Conservation (phyloP, 768 basidiomycete species). For the Suillus bovinus region DNA sequence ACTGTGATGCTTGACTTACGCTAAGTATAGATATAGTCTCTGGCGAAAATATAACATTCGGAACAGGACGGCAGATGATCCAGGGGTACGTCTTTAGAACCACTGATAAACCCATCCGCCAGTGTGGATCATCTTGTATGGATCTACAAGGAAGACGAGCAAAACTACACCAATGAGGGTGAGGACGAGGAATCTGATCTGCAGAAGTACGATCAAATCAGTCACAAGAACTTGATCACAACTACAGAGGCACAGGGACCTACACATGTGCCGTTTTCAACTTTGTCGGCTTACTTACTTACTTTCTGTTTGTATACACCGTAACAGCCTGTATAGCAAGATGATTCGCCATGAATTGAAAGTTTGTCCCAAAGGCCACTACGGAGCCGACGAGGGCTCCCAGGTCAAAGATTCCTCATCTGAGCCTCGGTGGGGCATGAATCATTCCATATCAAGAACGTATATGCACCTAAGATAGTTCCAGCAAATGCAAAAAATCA, state of each 20-base stretch:
- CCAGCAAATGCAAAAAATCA: conserved; percentile 67
- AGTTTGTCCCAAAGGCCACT: conserved; percentile 73
- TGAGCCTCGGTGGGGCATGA: conserved; percentile 78
- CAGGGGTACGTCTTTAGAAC: conserved; percentile 63
- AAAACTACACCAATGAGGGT: conserved; percentile 63
- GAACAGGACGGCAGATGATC: conserved; percentile 60
- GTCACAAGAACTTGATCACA: conserved; percentile 43
- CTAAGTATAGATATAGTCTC: conserved; percentile 80
- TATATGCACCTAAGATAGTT: conserved; percentile 76
- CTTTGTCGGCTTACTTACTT: conserved; percentile 41
- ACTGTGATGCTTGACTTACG: conserved; percentile 43
- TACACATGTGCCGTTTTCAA: conserved; percentile 75
- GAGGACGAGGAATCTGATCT: conserved; percentile 72
- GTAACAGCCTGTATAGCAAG: conserved; percentile 25
- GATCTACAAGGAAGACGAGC: conserved; percentile 65
- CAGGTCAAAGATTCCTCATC: conserved; percentile 84
- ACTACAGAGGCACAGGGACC: conserved; percentile 30
- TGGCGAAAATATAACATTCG: conserved; percentile 68
- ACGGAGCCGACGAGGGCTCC: conserved; percentile 78
- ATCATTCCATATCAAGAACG: conserved; percentile 78
- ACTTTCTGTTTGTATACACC: not conserved
- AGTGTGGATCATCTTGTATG: conserved; percentile 65
- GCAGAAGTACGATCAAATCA: conserved; percentile 36
- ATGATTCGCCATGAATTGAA: conserved; percentile 53
- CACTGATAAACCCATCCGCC: conserved; percentile 67